These are phyloP conservation scores for Xylariaceae sp. DNA, from an alignment of 2,329 filamentous ascomycete genomes.

Conservation along the genomic window DNA sequence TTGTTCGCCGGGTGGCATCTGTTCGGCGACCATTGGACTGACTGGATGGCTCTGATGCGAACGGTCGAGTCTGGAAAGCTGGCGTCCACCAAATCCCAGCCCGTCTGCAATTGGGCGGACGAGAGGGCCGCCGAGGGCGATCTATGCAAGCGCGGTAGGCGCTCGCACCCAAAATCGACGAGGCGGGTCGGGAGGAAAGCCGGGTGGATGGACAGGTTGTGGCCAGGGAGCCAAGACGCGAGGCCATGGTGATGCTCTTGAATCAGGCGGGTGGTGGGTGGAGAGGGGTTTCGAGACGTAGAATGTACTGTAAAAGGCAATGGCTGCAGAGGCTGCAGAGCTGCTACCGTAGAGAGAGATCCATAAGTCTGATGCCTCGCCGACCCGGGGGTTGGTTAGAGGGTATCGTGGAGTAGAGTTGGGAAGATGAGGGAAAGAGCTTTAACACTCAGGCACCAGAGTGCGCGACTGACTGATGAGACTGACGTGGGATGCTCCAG, in stretches of 20 bases:
- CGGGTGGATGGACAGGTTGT: slow-evolving; percentile 3
- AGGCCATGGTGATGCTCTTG: slow-evolving; percentile 11
- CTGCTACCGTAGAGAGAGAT: slow-evolving; percentile 17
- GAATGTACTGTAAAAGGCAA: too few relatives aligned
- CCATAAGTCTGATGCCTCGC: slow-evolving; percentile 14
- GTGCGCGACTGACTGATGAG: too few relatives aligned
- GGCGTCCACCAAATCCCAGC: not conserved
- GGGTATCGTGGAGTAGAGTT: too few relatives aligned
- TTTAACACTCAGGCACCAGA: too few relatives aligned
- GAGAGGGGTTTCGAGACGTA: slow-evolving; percentile 3
- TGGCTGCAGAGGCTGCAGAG: slow-evolving; percentile 21
- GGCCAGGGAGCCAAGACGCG: slow-evolving; percentile 7
- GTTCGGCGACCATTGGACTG: slow-evolving; percentile 8
- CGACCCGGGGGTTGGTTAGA: too few relatives aligned
- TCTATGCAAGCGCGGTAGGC: not conserved
- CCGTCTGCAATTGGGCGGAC: not conserved
- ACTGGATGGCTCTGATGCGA: slow-evolving; percentile 12
- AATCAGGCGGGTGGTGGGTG: slow-evolving; percentile 3
- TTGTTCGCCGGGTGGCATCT: slow-evolving; percentile 13
- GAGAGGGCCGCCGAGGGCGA: not conserved
- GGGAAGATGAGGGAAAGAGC: too few relatives aligned
- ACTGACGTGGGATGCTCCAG: too few relatives aligned
- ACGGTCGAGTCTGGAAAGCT: slow-evolving; percentile 8
- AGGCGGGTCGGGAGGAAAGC: slow-evolving; percentile 2
- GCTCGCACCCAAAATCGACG: slow-evolving; percentile 5